Conservation (phyloP, 2,329 filamentous ascomycete genomes). For the Cordyceps pruinosa region DNA sequence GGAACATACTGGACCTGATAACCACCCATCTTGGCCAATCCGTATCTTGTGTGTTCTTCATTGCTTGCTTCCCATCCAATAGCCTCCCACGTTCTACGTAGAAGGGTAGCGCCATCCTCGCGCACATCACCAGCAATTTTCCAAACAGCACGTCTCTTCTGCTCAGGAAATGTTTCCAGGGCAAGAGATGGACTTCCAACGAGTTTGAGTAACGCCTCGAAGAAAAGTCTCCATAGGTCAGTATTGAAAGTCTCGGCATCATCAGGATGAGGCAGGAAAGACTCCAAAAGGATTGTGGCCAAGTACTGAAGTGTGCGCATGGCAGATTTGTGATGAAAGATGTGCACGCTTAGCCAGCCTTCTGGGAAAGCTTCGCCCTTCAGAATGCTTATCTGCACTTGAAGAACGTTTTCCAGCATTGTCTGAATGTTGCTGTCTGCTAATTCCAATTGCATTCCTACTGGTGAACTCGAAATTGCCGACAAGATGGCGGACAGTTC, state of each 20-base stretch:
- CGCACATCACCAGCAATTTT: slow-evolving; percentile 97
- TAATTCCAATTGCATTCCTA: slow-evolving; percentile 67
- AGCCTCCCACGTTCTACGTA: slow-evolving; percentile 83
- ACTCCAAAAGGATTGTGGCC: slow-evolving; percentile 70
- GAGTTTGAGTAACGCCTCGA: slow-evolving; percentile 79
- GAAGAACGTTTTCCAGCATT: slow-evolving; percentile 70
- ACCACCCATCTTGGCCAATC: slow-evolving; percentile 78
- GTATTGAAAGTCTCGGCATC: slow-evolving; percentile 90
- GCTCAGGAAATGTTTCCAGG: slow-evolving; percentile 91
- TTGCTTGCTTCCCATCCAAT: slow-evolving; percentile 89
- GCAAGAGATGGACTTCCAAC: slow-evolving; percentile 85
- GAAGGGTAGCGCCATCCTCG: slow-evolving; percentile 79
- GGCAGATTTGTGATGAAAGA: slow-evolving; percentile 85
- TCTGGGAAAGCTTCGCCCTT: slow-evolving; percentile 83
- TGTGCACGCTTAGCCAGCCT: slow-evolving; percentile 86
- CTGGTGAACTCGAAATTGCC: slow-evolving; percentile 65
- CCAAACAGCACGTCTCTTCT: slow-evolving; percentile 94
- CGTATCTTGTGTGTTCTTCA: slow-evolving; percentile 73
- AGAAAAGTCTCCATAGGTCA: slow-evolving; percentile 89
- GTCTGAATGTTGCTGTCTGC: slow-evolving; percentile 66
- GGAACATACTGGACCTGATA: slow-evolving; percentile 99
- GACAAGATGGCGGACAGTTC: slow-evolving; percentile 86
- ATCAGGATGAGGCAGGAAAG: slow-evolving; percentile 80
- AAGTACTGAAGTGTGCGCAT: slow-evolving; percentile 82
- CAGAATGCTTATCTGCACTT: slow-evolving; percentile 83